Base-by-base conservation (phyloP, 352 stramenopile species). In the Phytophthora constricta region DNA sequence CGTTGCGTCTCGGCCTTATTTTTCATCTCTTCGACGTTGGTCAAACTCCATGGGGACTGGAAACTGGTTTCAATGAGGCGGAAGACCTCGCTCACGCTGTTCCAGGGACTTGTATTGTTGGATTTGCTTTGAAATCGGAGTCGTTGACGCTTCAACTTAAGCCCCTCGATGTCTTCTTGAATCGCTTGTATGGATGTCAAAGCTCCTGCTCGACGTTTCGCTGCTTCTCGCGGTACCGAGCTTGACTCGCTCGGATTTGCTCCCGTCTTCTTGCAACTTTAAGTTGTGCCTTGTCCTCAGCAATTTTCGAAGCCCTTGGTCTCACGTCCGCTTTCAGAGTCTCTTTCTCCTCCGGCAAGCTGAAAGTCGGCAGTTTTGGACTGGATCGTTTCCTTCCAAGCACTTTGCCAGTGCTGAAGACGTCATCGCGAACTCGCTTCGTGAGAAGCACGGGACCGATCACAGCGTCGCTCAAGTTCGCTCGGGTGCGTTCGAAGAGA, bases 161-260 rank as follows among this genome's bases (percentile, higher is more conserved):
- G 22, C 4, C 23, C 42, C 47, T 61, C 37, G 25, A 71, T 66
- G 20, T 71, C 63, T 23, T 58, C 56, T 39, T 53, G 26, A n/a
- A 70, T 37, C 22, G n/a, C 53, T 16, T 68, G 39, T 16, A 61
- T 56, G 37, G 37, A 3, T 37, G 27, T 23, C 69, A 41, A 1
- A 67, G 45, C 10, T 70, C 41, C 3, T 39, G 47, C 51, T 50
- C 58, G 3, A 19, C 28, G 13, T 57, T 65, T 0, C 57, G 34
- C 28, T 67, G 67, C 25, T 70, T 74, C 22, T 64, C 56, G 1
- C 61, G 61, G 27, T 70, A 74, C 0, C 67, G 67, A 4, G 67
- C 61, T 56, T 74, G 67, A 47, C 65, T 71, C 7, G 50, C 49
- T 23, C 62, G 48, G n/a, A 55, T 63, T 41, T 74, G 67, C 9